phyloP scores from a whole-genome alignment of 495 filamentous ascomycete genomes.

The Neurospora terricola region DNA sequence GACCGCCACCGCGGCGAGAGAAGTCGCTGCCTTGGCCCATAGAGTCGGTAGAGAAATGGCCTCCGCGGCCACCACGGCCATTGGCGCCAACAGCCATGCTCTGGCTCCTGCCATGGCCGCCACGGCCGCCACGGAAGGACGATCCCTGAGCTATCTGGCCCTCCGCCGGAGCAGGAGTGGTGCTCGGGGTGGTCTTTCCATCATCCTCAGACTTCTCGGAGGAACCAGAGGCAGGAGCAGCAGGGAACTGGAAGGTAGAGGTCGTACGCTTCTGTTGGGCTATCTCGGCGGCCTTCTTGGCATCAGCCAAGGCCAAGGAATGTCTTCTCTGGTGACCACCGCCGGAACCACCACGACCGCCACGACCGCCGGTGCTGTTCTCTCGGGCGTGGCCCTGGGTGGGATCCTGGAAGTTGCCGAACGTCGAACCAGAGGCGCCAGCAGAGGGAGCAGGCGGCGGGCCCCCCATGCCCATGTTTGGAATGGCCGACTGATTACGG shows the following conservation, averaged over 20 bases:
- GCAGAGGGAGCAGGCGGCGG: constrained; percentile 96
- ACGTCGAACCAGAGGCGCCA: constrained; percentile 72
- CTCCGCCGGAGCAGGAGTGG: constrained; percentile 34
- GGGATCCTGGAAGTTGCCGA: constrained; percentile 62
- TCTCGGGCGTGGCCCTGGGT: constrained; percentile 57
- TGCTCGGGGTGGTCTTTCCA: constrained; percentile 23
- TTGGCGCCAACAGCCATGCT: constrained; percentile 51
- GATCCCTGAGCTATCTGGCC: constrained; percentile 39
- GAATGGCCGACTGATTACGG: constrained; percentile 94
- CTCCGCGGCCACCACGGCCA: constrained; percentile 35
- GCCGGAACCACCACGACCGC: constrained; percentile 63
- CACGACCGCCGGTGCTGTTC: constrained; percentile 52
- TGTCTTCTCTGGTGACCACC: constrained; percentile 88
- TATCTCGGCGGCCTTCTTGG: constrained; percentile 93
- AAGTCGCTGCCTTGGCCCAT: constrained; percentile 45
- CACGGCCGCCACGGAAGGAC: constrained; percentile 33
- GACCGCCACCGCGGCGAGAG: constrained; percentile 57
- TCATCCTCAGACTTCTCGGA: constrained; percentile 47
- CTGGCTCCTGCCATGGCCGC: constrained; percentile 50
- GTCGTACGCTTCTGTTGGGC: constrained; percentile 95
- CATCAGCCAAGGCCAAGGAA: constrained; percentile 88
- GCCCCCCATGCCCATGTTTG: constrained; percentile 76
- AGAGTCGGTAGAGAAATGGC: constrained; percentile 26
- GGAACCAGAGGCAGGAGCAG: constrained; percentile 52
- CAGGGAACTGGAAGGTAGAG: constrained; percentile 89